A percentile compares a stretch with the other conserved stretches of the same genome.
Evolutionary conservation across 208 protist species (phyloP).

Genomic region (Trypanosoma caninum): DNA sequence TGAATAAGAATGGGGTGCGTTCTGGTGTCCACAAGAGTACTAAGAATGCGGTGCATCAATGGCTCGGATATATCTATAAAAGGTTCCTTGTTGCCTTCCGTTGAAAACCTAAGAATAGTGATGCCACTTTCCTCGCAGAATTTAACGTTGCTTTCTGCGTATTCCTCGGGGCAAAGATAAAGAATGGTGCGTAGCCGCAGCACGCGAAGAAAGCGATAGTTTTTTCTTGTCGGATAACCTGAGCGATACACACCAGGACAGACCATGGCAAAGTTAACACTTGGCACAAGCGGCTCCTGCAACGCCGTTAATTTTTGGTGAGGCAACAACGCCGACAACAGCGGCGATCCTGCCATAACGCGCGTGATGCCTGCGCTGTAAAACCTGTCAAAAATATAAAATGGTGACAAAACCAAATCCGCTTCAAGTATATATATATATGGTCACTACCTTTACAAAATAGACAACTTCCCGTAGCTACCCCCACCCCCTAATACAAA

Average conservation of each 20-base stretch:
- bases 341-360: not conserved
- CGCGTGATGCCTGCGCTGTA: not conserved
- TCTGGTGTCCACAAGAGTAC: constrained; percentile 81
- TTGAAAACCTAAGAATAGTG: constrained; percentile 89
- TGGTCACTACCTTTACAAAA: no score
- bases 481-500: no score
- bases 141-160: constrained; percentile 90
- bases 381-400: no score
- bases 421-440: no score
- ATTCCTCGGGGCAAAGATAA: constrained; percentile 94
- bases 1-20: constrained; percentile 97
- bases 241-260: constrained; percentile 94
- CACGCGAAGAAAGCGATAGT: constrained; percentile 95
- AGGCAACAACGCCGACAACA: constrained; percentile 16
- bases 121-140: constrained; percentile 90
- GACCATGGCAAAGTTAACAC: constrained; percentile 96
- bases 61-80: constrained; percentile 96
- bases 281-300: constrained; percentile 71
- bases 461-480: no score
- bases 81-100: constrained; percentile 97
- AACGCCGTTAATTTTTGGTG: not conserved
- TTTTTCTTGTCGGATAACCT: constrained; percentile 96
- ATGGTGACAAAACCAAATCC: no score
- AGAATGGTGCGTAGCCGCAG: constrained; percentile 93
- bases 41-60: constrained; percentile 86